phyloP scores from a whole-genome alignment of 345 rosid species.

The Eucalyptus decipiens region DNA sequence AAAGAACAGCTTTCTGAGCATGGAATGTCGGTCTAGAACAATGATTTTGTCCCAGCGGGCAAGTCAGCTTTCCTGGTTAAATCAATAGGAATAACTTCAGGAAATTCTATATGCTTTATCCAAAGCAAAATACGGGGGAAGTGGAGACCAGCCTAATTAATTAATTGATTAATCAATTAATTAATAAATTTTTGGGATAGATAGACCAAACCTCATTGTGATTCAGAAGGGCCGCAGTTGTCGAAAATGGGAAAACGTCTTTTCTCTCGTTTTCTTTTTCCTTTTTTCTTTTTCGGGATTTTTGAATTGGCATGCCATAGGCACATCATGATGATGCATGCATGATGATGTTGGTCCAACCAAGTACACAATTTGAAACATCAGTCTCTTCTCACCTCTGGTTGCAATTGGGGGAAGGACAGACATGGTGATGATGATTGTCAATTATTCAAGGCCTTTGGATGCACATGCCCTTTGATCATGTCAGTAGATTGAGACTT shows the following conservation, averaged over 20 bases:
- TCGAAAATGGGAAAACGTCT: neutral
- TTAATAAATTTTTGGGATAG: neutral
- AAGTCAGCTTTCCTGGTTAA: conserved; percentile 11
- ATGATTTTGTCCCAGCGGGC: conserved; percentile 38
- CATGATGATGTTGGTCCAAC: neutral
- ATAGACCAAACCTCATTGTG: neutral
- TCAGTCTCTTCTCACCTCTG: neutral
- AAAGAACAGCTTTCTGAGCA: conserved; percentile 10
- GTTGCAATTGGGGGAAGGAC: neutral
- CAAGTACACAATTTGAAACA: neutral
- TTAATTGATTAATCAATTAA: neutral
- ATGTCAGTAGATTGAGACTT: neutral
- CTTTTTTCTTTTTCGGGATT: neutral
- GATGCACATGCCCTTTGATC: neutral
- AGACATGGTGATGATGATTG: neutral
- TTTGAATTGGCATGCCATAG: neutral
- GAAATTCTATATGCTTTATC: neutral
- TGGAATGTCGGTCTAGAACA: conserved; percentile 10
- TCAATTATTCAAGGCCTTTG: neutral
- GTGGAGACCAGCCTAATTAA: neutral
- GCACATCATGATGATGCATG: neutral
- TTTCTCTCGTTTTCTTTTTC: neutral
- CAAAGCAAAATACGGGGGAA: neutral
- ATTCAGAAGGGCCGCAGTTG: neutral
- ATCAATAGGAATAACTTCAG: neutral